Evolutionary conservation across 2,329 filamentous ascomycete genomes (phyloP), one percentile per base, ranked within the genome.

Genomic region (Penicillium sp.): DNA sequence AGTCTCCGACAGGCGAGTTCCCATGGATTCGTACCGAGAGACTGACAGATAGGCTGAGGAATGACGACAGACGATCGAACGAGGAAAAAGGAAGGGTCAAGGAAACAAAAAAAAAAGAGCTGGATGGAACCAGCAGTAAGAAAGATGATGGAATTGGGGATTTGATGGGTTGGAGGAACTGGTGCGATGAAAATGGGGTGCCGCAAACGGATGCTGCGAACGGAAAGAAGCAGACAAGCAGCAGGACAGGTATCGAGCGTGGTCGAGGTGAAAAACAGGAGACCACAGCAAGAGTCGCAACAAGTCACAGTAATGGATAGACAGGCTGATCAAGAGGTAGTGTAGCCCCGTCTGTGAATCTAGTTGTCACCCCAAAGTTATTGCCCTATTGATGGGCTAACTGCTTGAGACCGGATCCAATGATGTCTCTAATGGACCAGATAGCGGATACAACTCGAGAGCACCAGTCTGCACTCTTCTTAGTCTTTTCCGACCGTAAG

Each of bases 201-300:
- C 52, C 52, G 52, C 52, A 54, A 54, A 54, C 52, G 52, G 52
- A 42, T 25, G 52, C 52, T 54, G 52, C 52, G 52, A 54, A 54
- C 52, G 52, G 52, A 45, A 54, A 25, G 38, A 43, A 35, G 35
- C 35, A 38, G 51, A 38, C 51, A 26, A 42, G 30, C 51, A 28
- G 16, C 13, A 38, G 51, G 4, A 53, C 11, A 14, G 35, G 25
- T 30, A 16, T n/a, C n/a, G 10, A 13, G 19, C 6, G 25, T 10
- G 40, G 2, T 43, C 22, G 22, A 45, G 42, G 22, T 25, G 26
- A 13, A 45, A 45, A 45, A 45, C 19, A 25, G 40, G 13, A 22
- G 19, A 22, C 19, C 19, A 45, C 11, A 26, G 42, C 7, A 45
- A 10, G 2, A 45, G 22, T 25, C 13, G 35, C 22, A 14, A 45